Percentiles rank a stretch among this genome's conserved stretches.
Conservation (phyloP, 1,139 yeast genomes). For the Kodamaea anthophila region DNA sequence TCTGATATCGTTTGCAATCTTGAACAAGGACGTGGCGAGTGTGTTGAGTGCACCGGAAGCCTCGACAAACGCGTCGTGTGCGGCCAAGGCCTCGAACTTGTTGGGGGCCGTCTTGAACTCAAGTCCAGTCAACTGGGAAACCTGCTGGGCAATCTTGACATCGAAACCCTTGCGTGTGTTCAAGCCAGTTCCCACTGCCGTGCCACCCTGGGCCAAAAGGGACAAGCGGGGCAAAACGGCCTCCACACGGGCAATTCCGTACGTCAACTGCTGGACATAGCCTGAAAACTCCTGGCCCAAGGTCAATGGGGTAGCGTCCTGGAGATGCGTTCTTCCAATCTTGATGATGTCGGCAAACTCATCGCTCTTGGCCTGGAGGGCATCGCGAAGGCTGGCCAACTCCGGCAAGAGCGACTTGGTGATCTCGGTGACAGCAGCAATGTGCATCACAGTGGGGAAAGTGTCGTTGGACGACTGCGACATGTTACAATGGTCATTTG, state of each 20-base stretch:
- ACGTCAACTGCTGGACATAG: constrained; percentile 17
- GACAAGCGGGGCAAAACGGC: constrained; percentile 15
- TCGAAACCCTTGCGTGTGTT: constrained; percentile 17
- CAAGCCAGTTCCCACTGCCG: constrained; percentile 19
- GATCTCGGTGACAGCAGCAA: constrained; percentile 17
- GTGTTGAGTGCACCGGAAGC: constrained; percentile 18
- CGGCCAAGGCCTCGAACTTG: constrained; percentile 20
- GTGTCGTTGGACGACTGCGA: constrained; percentile 18
- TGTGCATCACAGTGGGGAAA: constrained; percentile 20
- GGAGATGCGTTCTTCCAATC: constrained; percentile 19
- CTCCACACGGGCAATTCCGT: constrained; percentile 16
- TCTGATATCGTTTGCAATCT: constrained; percentile 18
- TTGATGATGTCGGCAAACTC: constrained; percentile 16
- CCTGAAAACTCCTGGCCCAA: constrained; percentile 19
- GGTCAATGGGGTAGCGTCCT: constrained; percentile 19
- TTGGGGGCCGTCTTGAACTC: constrained; percentile 17
- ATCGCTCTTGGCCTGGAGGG: constrained; percentile 13
- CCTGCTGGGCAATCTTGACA: constrained; percentile 13
- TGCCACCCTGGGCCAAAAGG: constrained; percentile 19
- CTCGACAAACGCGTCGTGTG: constrained; percentile 18
- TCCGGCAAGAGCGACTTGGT: constrained; percentile 14
- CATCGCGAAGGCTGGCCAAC: constrained; percentile 15
- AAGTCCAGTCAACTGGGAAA: constrained; percentile 15
- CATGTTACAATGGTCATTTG: constrained; percentile 19
- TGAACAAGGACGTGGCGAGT: constrained; percentile 16